phyloP scores from a whole-genome alignment of 108 stramenopile genomes.

The Epipyxis sp. region DNA sequence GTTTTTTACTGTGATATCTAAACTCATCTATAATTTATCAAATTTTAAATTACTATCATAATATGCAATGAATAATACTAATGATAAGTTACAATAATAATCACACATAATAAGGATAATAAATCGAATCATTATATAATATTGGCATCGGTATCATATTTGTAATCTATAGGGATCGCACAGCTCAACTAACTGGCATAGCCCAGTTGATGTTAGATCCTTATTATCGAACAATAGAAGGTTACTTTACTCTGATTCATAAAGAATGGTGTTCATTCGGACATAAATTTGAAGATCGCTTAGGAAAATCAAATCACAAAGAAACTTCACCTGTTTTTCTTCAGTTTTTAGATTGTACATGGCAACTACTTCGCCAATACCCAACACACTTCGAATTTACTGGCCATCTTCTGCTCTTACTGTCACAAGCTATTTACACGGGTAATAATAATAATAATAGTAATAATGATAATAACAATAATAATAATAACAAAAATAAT shows the following conservation, averaged over 20 bases:
- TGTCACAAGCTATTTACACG: slow-evolving; percentile 32
- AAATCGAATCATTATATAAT: too few relatives aligned
- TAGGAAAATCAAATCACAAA: slow-evolving; percentile 36
- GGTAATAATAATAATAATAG: too few relatives aligned
- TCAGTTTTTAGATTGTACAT: slow-evolving; percentile 52
- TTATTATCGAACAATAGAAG: slow-evolving; percentile 59
- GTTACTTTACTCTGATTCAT: slow-evolving; percentile 50
- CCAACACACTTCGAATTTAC: slow-evolving; percentile 37
- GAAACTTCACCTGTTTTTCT: slow-evolving; percentile 56
- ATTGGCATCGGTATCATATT: too few relatives aligned
- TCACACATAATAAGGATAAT: too few relatives aligned
- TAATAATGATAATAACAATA: too few relatives aligned
- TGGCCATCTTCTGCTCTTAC: slow-evolving; percentile 50
- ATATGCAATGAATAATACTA: too few relatives aligned
- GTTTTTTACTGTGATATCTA: too few relatives aligned
- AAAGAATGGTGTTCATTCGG: slow-evolving; percentile 66
- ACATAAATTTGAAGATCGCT: slow-evolving; percentile 55
- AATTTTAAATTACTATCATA: too few relatives aligned
- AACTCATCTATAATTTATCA: too few relatives aligned
- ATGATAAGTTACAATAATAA: too few relatives aligned
- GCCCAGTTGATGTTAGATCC: slow-evolving; percentile 61
- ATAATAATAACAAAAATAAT: too few relatives aligned
- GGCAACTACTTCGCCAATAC: slow-evolving; percentile 50
- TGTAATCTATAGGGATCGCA: too few relatives aligned
- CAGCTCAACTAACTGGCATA: slow-evolving; percentile 49